Evolutionary conservation across 257 asterid genomes (phyloP), one percentile per base, ranked within the genome.

Genomic region (Datura wrightii): DNA sequence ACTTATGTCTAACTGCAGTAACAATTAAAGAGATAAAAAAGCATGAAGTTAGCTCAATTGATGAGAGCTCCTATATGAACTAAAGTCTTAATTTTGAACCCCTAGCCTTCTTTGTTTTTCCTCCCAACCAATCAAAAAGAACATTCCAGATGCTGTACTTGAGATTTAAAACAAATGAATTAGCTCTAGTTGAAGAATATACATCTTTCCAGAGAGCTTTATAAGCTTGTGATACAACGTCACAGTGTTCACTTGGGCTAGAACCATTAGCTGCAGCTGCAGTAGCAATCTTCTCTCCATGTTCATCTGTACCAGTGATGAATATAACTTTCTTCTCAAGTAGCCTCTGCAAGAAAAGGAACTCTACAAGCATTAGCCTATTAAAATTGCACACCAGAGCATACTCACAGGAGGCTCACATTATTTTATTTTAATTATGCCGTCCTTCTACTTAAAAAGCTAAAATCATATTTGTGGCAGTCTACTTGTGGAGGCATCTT

Each of bases 261-360:
- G 92, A 90, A 86, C 94, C 98, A 86, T 83, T 90, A 52, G 91
- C 96, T 86, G 92, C 94, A 31, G 98, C 97, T 37, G 99, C 97
- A 82, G 81, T 89, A 71, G 99, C 97, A 88, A 96, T 96, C 93
- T 96, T 96, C 65, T 96, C 99, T 2, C 99, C 99, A 46, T 94
- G 99, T 89, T 96, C 99, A 65, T 96, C 99, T 6, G 99, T 96
- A 85, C 99, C 99, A 18, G 99, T 94, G 82, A 94, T 86, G 71
- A 94, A 96, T 84, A 93, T 88, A 86, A 96, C 98, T 89, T 92
- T 93, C 90, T 90, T 96, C 65, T 92, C 97, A 1, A 86, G 84
- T 89, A 96, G 98, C 90, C 99, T 93, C 99, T 96, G 88, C 83
- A 81, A 80, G 79, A 72, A 56, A 86, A 60, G 80, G 44, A 86